A percentile compares a stretch with the other conserved stretches of the same genome.
Evolutionary conservation across 1,284 basidiomycete species (phyloP).

Genomic region (Coniophora puteana): DNA sequence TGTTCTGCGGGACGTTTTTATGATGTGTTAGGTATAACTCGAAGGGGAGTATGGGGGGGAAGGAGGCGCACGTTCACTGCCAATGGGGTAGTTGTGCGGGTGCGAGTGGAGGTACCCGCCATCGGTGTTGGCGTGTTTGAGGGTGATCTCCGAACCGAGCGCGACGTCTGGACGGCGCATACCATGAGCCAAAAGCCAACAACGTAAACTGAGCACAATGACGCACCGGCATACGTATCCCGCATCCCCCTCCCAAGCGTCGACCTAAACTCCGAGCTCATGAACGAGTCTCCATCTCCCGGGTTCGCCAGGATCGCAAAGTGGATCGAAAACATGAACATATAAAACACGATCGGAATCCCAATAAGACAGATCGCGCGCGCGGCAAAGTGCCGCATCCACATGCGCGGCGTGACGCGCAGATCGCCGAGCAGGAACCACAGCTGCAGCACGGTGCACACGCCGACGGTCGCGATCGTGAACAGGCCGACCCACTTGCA

Average conservation of each 20-base stretch:
- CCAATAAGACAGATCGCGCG: constrained; percentile 87
- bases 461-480: constrained; percentile 94
- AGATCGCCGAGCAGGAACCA: constrained; percentile 92
- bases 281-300: constrained; percentile 97
- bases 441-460: constrained; percentile 83
- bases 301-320: constrained; percentile 86
- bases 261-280: constrained; percentile 98
- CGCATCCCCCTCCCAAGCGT: constrained; percentile 88
- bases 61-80: constrained; percentile 73
- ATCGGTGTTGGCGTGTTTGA: constrained; percentile 94
- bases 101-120: constrained; percentile 99
- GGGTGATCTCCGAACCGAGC: constrained; percentile 78
- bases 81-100: constrained; percentile 81
- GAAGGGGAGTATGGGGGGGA: neutral
- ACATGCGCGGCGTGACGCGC: constrained; percentile 72
- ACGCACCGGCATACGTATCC: constrained; percentile 85
- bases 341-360: constrained; percentile 87
- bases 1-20: constrained; percentile 66
- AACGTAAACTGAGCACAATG: neutral
- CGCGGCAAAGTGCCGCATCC: constrained; percentile 84
- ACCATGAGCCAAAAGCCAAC: constrained; percentile 7
- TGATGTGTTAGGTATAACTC: neutral
- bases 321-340: constrained; percentile 94
- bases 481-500: constrained; percentile 99
- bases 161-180: constrained; percentile 64